phyloP scores from a whole-genome alignment of 2,329 filamentous ascomycete genomes.

The Pseudophaeomoniella oleicola region DNA sequence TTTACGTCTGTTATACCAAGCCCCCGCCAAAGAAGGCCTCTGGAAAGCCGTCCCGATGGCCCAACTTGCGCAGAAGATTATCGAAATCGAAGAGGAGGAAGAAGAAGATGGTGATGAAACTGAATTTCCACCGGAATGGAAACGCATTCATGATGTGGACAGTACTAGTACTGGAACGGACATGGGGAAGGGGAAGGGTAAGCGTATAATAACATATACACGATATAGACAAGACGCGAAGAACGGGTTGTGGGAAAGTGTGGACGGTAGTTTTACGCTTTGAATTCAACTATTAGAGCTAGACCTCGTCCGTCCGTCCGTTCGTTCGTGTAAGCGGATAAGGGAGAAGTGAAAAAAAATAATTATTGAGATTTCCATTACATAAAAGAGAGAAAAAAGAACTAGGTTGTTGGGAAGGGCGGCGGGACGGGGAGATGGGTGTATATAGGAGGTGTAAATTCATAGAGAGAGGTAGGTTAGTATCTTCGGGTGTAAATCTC shows the following conservation, averaged over 20 bases:
- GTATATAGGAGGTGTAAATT: neutral
- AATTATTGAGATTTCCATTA: no score
- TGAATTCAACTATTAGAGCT: no score
- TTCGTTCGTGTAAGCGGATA: no score
- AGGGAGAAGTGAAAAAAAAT: no score
- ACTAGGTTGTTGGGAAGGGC: neutral
- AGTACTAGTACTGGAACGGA: no score
- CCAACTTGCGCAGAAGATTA: conserved; percentile 12
- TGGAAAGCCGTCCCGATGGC: conserved; percentile 10
- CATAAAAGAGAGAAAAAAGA: neutral
- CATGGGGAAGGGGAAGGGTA: no score
- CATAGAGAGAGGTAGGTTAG: neutral
- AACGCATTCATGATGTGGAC: no score
- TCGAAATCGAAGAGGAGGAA: conserved; percentile 16
- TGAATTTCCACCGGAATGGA: neutral
- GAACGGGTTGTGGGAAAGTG: no score
- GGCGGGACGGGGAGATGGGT: neutral
- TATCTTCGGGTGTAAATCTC: neutral
- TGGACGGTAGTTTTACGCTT: no score
- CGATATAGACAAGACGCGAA: no score
- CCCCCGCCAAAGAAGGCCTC: conserved; percentile 16
- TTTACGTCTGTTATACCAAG: conserved; percentile 12
- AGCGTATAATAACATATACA: no score
- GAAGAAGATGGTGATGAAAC: neutral
- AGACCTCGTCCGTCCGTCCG: no score